Evolutionary conservation across 177 flowering plant genomes (phyloP).

Genomic region (Vitis hybrid): DNA sequence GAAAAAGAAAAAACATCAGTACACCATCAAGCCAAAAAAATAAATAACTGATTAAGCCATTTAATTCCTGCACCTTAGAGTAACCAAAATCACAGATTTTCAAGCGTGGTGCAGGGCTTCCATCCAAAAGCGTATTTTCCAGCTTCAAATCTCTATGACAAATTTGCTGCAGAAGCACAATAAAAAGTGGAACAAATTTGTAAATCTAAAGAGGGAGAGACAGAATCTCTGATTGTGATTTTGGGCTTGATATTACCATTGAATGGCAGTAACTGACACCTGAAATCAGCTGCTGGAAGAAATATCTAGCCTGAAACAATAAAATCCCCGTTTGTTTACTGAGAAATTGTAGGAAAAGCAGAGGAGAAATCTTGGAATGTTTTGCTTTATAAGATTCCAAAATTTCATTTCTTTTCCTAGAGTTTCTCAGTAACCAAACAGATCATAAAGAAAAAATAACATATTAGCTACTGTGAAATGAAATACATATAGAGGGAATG

Average conservation of each 20-base stretch:
- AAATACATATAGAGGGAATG: too few relatives aligned
- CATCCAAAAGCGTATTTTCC: conserved; percentile 45
- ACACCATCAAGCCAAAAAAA: not conserved
- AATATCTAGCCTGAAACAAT: conserved; percentile 38
- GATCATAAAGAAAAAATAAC: too few relatives aligned
- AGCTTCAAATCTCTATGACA: conserved; percentile 49
- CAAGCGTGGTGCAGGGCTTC: conserved; percentile 41
- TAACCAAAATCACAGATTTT: conserved; percentile 51
- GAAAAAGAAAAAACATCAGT: not conserved
- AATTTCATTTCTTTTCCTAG: too few relatives aligned
- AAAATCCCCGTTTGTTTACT: not conserved
- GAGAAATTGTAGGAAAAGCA: too few relatives aligned
- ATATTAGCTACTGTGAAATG: too few relatives aligned
- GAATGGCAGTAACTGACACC: conserved; percentile 42
- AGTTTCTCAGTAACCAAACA: too few relatives aligned
- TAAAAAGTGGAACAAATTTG: not conserved
- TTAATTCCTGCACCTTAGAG: conserved; percentile 31
- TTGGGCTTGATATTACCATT: conserved; percentile 24
- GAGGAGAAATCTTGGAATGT: too few relatives aligned
- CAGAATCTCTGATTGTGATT: not conserved
- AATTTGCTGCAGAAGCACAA: conserved; percentile 31
- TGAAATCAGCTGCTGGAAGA: conserved; percentile 46
- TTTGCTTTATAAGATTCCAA: too few relatives aligned
- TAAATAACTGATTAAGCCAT: too few relatives aligned
- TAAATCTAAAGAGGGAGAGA: not conserved